phyloP scores from a whole-genome alignment of 2,329 filamentous ascomycete genomes.

The Coniochaeta hoffmannii region DNA sequence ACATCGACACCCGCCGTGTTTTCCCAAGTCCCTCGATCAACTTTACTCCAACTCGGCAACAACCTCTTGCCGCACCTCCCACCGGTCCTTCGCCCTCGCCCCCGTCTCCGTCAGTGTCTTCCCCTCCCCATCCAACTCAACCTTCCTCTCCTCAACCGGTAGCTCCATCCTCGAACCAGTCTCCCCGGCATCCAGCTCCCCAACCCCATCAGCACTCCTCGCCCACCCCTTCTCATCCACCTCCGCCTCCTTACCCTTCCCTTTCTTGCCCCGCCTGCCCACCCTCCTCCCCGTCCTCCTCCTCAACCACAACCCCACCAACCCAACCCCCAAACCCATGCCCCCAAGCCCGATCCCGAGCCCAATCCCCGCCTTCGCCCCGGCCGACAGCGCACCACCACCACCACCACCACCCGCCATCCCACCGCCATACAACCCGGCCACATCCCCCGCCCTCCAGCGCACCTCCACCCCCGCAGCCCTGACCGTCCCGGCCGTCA shows the following conservation, averaged over 20 bases:
- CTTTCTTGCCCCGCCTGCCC: not conserved
- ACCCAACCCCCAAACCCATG: not conserved
- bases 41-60: not conserved
- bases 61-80: not conserved
- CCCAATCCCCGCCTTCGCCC: constrained; percentile 1
- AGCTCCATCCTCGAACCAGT: not conserved
- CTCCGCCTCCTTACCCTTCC: not conserved
- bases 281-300: not conserved
- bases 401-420: not conserved
- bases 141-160: not conserved
- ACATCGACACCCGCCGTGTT: too few species aligned
- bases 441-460: not conserved
- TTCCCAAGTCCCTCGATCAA: too few species aligned
- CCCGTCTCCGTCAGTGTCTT: not conserved
- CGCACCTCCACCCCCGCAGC: not conserved
- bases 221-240: not conserved
- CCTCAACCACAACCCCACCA: not conserved
- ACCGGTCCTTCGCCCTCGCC: not conserved
- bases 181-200: not conserved
- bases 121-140: not conserved
- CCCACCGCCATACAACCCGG: not conserved
- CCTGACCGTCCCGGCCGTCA: not conserved
- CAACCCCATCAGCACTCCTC: not conserved
- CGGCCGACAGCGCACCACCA: not conserved
- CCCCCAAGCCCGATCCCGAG: not conserved